phyloP scores from a whole-genome alignment of 1,139 yeast genomes.

The Yarrowia galli region DNA sequence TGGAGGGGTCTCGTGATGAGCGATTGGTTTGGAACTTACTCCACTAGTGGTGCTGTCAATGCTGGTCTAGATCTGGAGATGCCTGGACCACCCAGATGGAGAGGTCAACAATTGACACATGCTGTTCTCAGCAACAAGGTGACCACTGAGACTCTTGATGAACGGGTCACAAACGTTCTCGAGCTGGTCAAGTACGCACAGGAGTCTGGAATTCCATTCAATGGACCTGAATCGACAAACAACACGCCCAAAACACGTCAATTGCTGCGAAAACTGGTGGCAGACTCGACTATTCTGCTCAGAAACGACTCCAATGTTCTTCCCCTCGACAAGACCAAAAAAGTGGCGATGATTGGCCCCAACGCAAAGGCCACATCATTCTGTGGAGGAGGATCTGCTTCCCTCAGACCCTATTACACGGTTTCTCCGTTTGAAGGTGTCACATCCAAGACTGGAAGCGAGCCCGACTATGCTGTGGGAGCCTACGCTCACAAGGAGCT shows the following conservation, averaged over 20 bases:
- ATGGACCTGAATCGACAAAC: constrained; percentile 55
- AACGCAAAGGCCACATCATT: constrained; percentile 56
- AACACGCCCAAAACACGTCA: constrained; percentile 57
- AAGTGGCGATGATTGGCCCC: constrained; percentile 61
- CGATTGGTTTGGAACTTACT: constrained; percentile 70
- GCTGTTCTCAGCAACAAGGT: constrained; percentile 44
- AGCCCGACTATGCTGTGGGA: constrained; percentile 11
- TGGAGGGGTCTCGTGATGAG: constrained; percentile 56
- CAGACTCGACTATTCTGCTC: constrained; percentile 60
- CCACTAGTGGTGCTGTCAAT: constrained; percentile 57
- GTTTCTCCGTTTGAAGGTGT: constrained; percentile 59
- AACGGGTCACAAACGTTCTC: constrained; percentile 58
- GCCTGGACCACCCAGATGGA: constrained; percentile 65
- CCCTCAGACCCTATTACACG: constrained; percentile 56
- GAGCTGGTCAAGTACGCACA: constrained; percentile 56
- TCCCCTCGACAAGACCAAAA: constrained; percentile 55
- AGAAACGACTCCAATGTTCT: constrained; percentile 58
- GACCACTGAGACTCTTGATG: constrained; percentile 50
- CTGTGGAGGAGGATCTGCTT: constrained; percentile 65
- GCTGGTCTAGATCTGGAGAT: constrained; percentile 69
- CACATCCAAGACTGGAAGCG: constrained; percentile 47
- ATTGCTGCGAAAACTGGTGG: constrained; percentile 58
- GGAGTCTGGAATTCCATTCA: constrained; percentile 56
- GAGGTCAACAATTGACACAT: constrained; percentile 52
- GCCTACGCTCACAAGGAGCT: constrained; percentile 31